A percentile compares a stretch with the other conserved stretches of the same genome.
Evolutionary conservation across 2,329 filamentous ascomycete genomes (phyloP).

Genomic region (Dactylellina cionopaga): DNA sequence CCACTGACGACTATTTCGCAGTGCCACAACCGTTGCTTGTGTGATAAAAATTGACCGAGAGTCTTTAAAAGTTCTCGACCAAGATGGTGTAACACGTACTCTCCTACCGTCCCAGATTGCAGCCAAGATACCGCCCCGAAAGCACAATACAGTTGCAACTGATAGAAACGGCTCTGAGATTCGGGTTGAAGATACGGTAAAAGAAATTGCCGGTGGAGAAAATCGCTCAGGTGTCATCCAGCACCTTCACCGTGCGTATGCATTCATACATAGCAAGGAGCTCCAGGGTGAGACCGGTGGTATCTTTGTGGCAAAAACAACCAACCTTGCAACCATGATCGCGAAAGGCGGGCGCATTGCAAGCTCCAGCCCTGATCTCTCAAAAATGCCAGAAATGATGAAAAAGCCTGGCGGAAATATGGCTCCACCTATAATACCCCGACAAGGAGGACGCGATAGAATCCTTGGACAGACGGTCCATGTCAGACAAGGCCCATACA

Average conservation of each 20-base stretch:
- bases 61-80: constrained; percentile 87
- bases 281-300: constrained; percentile 82
- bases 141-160: constrained; percentile 81
- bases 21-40: constrained; percentile 86
- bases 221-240: constrained; percentile 86
- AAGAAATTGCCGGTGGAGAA: constrained; percentile 82
- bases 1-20: constrained; percentile 59
- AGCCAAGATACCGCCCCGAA: constrained; percentile 84
- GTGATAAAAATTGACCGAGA: constrained; percentile 96
- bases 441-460: constrained; percentile 73
- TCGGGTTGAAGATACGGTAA: constrained; percentile 87
- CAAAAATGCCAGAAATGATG: constrained; percentile 87
- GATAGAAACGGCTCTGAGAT: constrained; percentile 95
- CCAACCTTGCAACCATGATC: constrained; percentile 88
- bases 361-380: constrained; percentile 77
- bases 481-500: constrained; percentile 86
- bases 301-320: constrained; percentile 86
- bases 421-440: constrained; percentile 74
- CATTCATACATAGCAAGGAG: constrained; percentile 87
- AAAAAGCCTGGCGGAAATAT: constrained; percentile 69
- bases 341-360: constrained; percentile 87
- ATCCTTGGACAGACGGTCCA: constrained; percentile 91
- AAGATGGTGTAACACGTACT: constrained; percentile 83
- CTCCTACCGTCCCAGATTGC: constrained; percentile 91
- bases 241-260: constrained; percentile 90